Conservation (phyloP, 148 eudicot genomes). For the Heliamphora exappendiculata region DNA sequence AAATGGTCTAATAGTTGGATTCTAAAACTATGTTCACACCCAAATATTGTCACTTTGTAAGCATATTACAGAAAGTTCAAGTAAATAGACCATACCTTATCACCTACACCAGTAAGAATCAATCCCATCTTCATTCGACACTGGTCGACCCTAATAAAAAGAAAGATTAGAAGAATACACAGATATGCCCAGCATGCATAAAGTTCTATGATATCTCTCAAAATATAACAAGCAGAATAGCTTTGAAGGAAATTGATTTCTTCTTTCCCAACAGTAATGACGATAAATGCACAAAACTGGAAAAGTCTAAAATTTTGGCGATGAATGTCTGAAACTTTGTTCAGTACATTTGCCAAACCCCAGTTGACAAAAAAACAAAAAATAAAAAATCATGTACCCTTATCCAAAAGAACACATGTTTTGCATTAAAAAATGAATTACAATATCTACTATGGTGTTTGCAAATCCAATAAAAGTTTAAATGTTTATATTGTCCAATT, state of each 20-base stretch:
- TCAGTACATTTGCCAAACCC: neutral
- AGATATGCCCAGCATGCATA: neutral
- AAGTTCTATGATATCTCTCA: neutral
- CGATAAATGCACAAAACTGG: neutral
- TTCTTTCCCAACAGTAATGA: neutral
- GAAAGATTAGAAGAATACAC: slow-evolving; percentile 14
- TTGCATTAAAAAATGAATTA: neutral
- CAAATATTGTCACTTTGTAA: neutral
- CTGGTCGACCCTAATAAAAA: slow-evolving; percentile 44
- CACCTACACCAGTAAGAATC: slow-evolving; percentile 76
- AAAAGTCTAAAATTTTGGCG: neutral
- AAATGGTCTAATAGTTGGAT: neutral
- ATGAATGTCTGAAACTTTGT: neutral
- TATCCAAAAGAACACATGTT: neutral
- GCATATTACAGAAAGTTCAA: neutral
- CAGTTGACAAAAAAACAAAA: neutral
- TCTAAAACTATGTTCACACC: neutral
- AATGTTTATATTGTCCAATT: neutral
- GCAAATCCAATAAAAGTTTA: neutral
- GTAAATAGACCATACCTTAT: slow-evolving; percentile 44
- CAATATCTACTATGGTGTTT: neutral
- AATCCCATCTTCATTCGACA: slow-evolving; percentile 84
- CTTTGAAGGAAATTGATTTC: neutral
- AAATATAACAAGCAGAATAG: neutral
- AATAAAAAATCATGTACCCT: neutral